Percentiles rank a stretch among this genome's conserved stretches.
Conservation (phyloP, 1,284 basidiomycete species). For the Schizophyllum amplum region DNA sequence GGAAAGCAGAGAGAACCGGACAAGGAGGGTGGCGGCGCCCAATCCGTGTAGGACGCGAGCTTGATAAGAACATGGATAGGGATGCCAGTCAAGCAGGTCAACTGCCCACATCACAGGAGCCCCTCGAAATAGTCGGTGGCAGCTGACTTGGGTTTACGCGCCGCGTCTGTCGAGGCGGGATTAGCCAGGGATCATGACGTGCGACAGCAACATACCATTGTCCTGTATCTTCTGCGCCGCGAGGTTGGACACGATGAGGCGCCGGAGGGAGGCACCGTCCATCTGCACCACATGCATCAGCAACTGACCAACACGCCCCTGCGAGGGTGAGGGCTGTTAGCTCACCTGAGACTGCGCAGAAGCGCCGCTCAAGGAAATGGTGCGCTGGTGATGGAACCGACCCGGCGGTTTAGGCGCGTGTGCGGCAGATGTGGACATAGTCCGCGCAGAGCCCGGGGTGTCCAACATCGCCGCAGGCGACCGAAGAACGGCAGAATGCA, state of each 20-base stretch:
- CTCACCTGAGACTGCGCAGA: background rate
- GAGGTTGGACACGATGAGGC: constrained; percentile 26
- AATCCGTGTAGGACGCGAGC: background rate
- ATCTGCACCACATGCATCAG: constrained; percentile 11
- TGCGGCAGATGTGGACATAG: background rate
- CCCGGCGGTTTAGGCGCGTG: background rate
- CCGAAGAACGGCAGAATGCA: background rate
- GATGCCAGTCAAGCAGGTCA: background rate
- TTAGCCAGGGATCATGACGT: background rate
- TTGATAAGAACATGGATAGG: background rate
- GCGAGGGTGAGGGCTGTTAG: constrained; percentile 9
- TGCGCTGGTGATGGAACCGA: background rate
- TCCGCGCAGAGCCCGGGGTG: background rate
- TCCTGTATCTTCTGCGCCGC: constrained; percentile 1
- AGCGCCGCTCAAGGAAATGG: background rate
- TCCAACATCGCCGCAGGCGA: background rate
- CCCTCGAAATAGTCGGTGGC: background rate
- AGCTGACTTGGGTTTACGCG: background rate
- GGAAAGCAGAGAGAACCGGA: background rate
- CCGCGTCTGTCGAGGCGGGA: background rate
- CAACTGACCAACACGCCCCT: constrained; percentile 1
- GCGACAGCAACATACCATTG: background rate
- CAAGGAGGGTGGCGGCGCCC: background rate
- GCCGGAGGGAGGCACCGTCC: constrained; percentile 23
- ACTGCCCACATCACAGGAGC: background rate